Evolutionary conservation across 2,329 filamentous ascomycete species (phyloP).

Genomic region (Ophiosphaerella herpotricha): DNA sequence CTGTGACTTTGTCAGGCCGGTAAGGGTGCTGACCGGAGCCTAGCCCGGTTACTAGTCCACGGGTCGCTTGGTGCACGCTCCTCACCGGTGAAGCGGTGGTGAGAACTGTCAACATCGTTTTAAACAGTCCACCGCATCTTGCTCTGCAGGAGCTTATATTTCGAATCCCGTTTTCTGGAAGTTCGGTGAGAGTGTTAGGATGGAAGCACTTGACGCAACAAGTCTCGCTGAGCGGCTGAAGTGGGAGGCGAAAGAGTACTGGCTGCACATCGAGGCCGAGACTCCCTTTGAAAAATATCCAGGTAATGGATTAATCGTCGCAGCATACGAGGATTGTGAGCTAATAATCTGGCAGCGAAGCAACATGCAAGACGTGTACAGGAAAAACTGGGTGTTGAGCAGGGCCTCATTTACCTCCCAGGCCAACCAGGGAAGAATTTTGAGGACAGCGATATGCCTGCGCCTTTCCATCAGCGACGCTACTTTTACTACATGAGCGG

Average conservation of each 20-base stretch:
- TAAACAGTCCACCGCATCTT: slow-evolving; percentile 15
- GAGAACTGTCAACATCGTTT: background rate
- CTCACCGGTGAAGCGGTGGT: slow-evolving; percentile 11
- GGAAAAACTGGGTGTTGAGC: slow-evolving; percentile 37
- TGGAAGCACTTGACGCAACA: slow-evolving; percentile 33
- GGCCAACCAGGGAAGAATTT: slow-evolving; percentile 56
- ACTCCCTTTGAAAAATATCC: slow-evolving; percentile 47
- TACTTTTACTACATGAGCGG: slow-evolving; percentile 67
- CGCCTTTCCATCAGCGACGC: slow-evolving; percentile 62
- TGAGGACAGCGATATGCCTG: slow-evolving; percentile 64
- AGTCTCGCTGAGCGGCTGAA: slow-evolving; percentile 34
- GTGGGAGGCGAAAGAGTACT: slow-evolving; percentile 37
- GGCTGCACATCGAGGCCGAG: slow-evolving; percentile 41
- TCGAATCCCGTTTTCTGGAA: slow-evolving; percentile 10
- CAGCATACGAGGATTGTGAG: background rate
- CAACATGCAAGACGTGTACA: slow-evolving; percentile 48
- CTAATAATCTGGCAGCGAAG: slow-evolving; percentile 36
- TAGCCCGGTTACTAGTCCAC: background rate
- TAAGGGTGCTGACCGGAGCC: background rate
- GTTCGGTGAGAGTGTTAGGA: slow-evolving; percentile 17
- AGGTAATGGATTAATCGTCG: slow-evolving; percentile 24
- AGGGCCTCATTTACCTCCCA: slow-evolving; percentile 61
- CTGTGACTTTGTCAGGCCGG: background rate
- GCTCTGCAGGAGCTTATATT: slow-evolving; percentile 8
- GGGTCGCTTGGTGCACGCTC: background rate